Evolutionary conservation across 768 basidiomycete species (phyloP).

Genomic region (Nidularia pulvinata): DNA sequence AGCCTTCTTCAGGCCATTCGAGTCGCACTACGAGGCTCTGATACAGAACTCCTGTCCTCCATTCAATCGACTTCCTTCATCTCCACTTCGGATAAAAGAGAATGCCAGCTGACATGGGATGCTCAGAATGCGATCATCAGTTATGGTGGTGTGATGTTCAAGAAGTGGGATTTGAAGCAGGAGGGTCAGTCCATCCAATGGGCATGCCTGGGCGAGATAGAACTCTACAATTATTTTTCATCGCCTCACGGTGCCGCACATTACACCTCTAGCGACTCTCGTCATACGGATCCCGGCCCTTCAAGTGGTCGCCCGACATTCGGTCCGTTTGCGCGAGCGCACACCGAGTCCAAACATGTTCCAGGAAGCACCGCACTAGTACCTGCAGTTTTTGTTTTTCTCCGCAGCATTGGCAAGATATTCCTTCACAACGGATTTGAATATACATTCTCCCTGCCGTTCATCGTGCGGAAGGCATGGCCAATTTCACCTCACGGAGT

Average conservation of each 20-base stretch:
- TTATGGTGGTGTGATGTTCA: conserved; percentile 64
- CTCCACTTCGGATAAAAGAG: conserved; percentile 33
- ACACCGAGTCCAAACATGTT: conserved; percentile 34
- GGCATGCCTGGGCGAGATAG: conserved; percentile 77
- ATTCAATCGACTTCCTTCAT: conserved; percentile 41
- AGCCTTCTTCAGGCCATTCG: conserved; percentile 57
- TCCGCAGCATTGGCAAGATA: conserved; percentile 73
- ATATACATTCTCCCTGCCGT: conserved; percentile 80
- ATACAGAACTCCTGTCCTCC: conserved; percentile 35
- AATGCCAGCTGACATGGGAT: conserved; percentile 77
- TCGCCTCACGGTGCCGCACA: conserved; percentile 13
- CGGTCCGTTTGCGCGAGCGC: conserved; percentile 49
- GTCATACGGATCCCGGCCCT: conserved; percentile 12
- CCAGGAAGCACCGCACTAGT: conserved; percentile 35
- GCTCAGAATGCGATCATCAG: conserved; percentile 60
- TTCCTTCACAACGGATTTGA: conserved; percentile 71
- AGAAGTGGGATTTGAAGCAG: conserved; percentile 74
- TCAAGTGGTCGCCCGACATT: conserved; percentile 39
- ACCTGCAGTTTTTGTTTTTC: conserved; percentile 73
- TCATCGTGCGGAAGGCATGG: conserved; percentile 80
- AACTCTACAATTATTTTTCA: conserved; percentile 33
- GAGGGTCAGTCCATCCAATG: conserved; percentile 76
- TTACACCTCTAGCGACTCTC: conserved; percentile 27
- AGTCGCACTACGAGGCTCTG: conserved; percentile 56
- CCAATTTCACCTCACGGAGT: conserved; percentile 78